Percentiles rank a stretch among this genome's conserved stretches.
Evolutionary conservation across 78 protist genomes (phyloP).

Genomic region (Chrysochromulina tobinii): DNA sequence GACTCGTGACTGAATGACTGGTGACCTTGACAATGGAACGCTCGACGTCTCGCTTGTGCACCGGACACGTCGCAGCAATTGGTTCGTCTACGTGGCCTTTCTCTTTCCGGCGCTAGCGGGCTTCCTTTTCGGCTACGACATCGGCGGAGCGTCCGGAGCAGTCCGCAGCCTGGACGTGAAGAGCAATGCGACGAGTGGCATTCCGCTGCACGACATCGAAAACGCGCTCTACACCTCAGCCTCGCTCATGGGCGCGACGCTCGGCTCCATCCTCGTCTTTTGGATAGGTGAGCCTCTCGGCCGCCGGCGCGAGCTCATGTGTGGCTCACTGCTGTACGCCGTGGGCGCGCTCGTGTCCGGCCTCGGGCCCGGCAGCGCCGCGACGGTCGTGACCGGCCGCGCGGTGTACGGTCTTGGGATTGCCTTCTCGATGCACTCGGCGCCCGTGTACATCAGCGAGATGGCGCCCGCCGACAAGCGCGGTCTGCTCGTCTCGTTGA

Average conservation of each 20-base stretch:
- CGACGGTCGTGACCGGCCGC: neutral
- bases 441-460: conserved; percentile 21
- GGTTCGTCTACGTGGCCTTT: neutral
- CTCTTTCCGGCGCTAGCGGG: conserved; percentile 8
- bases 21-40: too few species aligned
- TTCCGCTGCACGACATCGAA: neutral
- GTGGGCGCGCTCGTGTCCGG: neutral
- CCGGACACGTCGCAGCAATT: neutral
- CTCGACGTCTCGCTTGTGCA: too few species aligned
- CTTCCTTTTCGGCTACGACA: conserved; percentile 19
- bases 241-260: neutral
- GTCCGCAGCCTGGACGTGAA: neutral
- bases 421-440: neutral
- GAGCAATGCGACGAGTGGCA: too few species aligned
- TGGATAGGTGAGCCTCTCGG: neutral
- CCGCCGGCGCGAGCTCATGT: neutral
- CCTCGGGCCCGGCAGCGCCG: neutral
- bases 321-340: neutral
- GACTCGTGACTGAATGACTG: too few species aligned
- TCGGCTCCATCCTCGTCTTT: neutral
- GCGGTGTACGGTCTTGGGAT: neutral
- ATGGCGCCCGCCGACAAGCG: neutral
- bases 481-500: neutral
- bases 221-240: neutral
- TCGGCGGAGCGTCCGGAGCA: neutral